Base-by-base conservation (phyloP, 805 yeast species). In the Ogataea salicorniae region DNA sequence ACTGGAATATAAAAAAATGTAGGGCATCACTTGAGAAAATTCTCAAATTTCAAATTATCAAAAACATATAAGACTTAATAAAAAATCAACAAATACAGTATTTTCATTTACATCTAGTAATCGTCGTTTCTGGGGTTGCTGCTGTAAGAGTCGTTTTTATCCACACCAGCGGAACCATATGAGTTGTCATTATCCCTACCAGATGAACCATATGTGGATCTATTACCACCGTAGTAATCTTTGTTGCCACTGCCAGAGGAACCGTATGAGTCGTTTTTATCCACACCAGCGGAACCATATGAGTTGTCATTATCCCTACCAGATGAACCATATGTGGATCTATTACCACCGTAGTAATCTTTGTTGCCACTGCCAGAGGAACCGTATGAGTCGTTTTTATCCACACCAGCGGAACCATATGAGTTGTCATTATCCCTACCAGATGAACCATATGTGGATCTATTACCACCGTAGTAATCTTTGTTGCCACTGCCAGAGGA, bases 101-200 rank as follows among this genome's bases (percentile, higher is more conserved):
- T 26, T 26, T 26, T 26, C 29, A 3, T 26, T 26, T 5, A 26
- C 11, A 26, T 67, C 51, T 63, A 64, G 23, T 64, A 60, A 56
- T 61, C 61, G 37, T 40, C 29, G 50, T 57, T 7, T 23, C 26
- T 23, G 26, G 26, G 7, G 26, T 23, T 23, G 5, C 68, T 63
- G 33, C 67, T 68, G 58, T 62, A 62, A 13, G 69, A 63, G 54
- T 63, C 59, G 47, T 50, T 49, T 49, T 62, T 61, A 56, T 55
- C 55, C 23, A 47, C 43, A 38, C 57, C 54, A 33, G 52, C 53
- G 2, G 60, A 58, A 31, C 69, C 73, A 53, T 59, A 64, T 33
- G 68, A 62, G 58, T 69, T 49, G 50, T 67, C 37, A 6, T 34
- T 62, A 48, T 58, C 58, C 42, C 60, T 55, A 55, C 65, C 64